A percentile compares a stretch with the other conserved stretches of the same genome.
These are phyloP conservation scores for Coniella vitis DNA, from an alignment of 2,329 filamentous ascomycete species.

Conservation along the genomic window DNA sequence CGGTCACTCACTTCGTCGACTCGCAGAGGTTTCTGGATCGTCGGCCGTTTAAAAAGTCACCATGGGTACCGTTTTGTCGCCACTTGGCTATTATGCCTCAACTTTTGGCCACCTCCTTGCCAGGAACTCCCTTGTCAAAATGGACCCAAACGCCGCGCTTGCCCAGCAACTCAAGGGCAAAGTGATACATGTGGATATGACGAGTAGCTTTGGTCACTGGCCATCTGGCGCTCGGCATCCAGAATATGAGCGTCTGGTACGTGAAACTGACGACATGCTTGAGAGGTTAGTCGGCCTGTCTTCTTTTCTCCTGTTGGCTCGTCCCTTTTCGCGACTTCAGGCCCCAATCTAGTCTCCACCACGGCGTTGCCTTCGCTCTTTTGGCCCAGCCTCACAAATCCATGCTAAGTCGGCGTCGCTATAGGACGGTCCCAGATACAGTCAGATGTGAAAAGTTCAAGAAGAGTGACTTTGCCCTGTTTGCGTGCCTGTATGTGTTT, in stretches of 20 bases:
- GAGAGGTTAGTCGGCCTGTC: constrained; percentile 6
- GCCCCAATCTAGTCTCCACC: no score
- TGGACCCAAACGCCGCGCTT: constrained; percentile 8
- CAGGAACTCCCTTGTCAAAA: not conserved
- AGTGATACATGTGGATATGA: constrained; percentile 13
- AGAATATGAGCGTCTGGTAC: constrained; percentile 5
- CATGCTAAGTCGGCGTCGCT: not conserved
- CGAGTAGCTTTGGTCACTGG: constrained; percentile 13
- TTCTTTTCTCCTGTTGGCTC: no score
- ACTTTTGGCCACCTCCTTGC: no score
- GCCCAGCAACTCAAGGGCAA: constrained; percentile 11
- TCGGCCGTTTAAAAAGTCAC: not conserved
- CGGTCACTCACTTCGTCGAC: no score
- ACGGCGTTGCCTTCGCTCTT: no score
- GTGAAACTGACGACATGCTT: constrained; percentile 7
- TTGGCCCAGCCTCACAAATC: no score
- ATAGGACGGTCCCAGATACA: constrained; percentile 24
- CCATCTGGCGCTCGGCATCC: constrained; percentile 4
- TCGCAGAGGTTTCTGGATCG: no score
- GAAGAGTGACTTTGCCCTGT: constrained; percentile 26
- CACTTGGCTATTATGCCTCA: not conserved
- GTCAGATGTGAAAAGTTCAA: constrained; percentile 26
- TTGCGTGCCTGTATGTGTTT: constrained; percentile 24
- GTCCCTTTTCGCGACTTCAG: no score
- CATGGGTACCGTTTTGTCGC: constrained; percentile 6